Base-by-base conservation (phyloP, 306 rosid species). In the Benincasa hispida region DNA sequence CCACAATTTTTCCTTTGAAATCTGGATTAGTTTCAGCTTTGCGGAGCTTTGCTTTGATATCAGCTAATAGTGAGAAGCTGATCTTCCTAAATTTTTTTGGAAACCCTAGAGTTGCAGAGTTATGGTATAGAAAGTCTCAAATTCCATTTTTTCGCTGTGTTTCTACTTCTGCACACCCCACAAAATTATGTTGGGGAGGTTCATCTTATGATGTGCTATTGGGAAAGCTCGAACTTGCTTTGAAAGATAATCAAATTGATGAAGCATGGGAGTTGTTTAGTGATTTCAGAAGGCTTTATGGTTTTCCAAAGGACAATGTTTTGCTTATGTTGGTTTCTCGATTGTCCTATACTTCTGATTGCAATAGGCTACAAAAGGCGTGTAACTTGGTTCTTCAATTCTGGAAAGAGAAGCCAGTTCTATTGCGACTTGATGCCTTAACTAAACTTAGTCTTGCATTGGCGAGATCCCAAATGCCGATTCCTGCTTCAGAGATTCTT, bases 261-360 rank as follows among this genome's bases (percentile, higher is more conserved):
- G 97, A 91, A 76, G 92, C 92, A 17, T 89, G 93, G 92, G 88
- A 84, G n/a, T 83, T 78, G 8, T 91, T 90, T 82, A 77, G 60
- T 42, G 90, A 90, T 86, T 91, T 87, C 63, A 87, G 76, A 70
- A 84, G 76, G n/a, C 85, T 87, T 70, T 86, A 91, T 79, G 97
- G 97, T n/a, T 88, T 88, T 78, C 97, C 97, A 12, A 83, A 82
- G 39, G 81, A 76, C 81, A 58, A 79, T 19, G 57, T 91, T 22
- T 62, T 90, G 83, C 82, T 68, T 82, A 80, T 86, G 81, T 81
- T 93, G 62, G 83, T 93, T 35, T 84, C 85, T 78, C 88, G 82
- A 54, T 65, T 89, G 56, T 88, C 84, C 4, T 93, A 90, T 77
- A 87, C 91, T 14, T 87, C 86, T 45, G 85, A 86, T 57, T 77